These are phyloP conservation scores for Fusarium sp. DNA, from an alignment of 2,329 filamentous ascomycete species.

Conservation along the genomic window DNA sequence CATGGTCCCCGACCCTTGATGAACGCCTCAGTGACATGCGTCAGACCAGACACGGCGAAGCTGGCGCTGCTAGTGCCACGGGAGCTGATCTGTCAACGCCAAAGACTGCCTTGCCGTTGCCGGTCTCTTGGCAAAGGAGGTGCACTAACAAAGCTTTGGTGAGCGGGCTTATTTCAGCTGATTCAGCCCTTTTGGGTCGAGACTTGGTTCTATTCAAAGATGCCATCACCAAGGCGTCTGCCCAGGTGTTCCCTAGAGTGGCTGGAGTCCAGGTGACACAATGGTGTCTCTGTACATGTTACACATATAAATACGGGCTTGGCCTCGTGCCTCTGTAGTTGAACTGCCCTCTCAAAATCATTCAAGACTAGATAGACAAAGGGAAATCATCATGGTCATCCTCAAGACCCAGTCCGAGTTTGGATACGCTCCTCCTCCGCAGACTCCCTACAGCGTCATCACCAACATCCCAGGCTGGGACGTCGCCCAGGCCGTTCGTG, in stretches of 20 bases:
- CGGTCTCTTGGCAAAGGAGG: background rate
- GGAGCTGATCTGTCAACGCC: background rate
- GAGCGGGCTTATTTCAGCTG: constrained; percentile 1
- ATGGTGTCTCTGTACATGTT: background rate
- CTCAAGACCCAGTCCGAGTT: constrained; percentile 54
- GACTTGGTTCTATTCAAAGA: background rate
- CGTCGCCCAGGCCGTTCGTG: constrained; percentile 52
- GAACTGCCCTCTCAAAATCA: no score
- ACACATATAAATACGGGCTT: background rate
- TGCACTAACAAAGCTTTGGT: background rate
- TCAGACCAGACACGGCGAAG: background rate
- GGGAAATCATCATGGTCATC: constrained; percentile 47
- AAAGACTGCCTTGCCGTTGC: background rate
- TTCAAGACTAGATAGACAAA: background rate
- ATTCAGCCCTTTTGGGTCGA: background rate
- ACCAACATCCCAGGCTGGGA: constrained; percentile 60
- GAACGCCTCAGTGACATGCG: background rate
- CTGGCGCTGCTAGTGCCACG: background rate
- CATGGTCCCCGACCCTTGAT: background rate
- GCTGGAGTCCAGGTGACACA: background rate
- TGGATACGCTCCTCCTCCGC: constrained; percentile 60
- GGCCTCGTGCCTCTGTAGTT: background rate
- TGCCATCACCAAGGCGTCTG: background rate
- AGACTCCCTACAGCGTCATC: constrained; percentile 61
- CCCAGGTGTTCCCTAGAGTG: background rate